Percentiles rank a stretch among this genome's conserved stretches.
Conservation (phyloP, 352 stramenopile genomes). For the Globisporangium spiculum region DNA sequence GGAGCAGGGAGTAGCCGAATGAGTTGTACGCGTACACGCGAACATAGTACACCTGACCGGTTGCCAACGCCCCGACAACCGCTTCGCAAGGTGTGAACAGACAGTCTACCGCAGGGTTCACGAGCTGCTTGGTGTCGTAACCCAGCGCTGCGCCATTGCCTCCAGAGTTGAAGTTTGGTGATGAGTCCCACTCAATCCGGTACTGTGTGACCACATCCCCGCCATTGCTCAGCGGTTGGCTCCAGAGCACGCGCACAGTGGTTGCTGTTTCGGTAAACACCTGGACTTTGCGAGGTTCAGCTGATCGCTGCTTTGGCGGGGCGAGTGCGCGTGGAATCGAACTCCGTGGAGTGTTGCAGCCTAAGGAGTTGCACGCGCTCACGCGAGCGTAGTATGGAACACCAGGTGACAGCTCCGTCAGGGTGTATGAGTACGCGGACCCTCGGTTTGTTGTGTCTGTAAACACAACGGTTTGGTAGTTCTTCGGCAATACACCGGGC, state of each 20-base stretch:
- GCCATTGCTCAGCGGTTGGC: conserved; percentile 88
- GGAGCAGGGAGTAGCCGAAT: conserved; percentile 84
- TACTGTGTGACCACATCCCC: conserved; percentile 93
- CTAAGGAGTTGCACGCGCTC: conserved; percentile 88
- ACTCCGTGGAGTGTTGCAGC: conserved; percentile 80
- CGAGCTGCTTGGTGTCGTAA: conserved; percentile 69
- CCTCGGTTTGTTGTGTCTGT: background rate
- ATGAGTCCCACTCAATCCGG: conserved; percentile 92
- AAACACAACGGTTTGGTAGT: conserved; percentile 50
- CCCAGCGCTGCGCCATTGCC: conserved; percentile 69
- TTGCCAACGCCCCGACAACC: conserved; percentile 74
- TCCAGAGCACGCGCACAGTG: conserved; percentile 85
- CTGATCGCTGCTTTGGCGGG: conserved; percentile 85
- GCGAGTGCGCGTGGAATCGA: conserved; percentile 74
- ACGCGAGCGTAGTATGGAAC: conserved; percentile 85
- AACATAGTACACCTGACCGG: conserved; percentile 87
- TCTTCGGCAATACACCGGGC: conserved; percentile 43
- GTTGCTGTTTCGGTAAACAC: conserved; percentile 69
- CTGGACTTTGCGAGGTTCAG: conserved; percentile 71
- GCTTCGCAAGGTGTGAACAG: conserved; percentile 75
- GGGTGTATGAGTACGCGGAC: conserved; percentile 40
- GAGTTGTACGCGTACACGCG: conserved; percentile 91
- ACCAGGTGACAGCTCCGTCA: conserved; percentile 70
- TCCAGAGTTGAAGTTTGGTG: conserved; percentile 79
- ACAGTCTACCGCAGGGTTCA: conserved; percentile 71